Evolutionary conservation across 1,139 yeast species (phyloP).

Genomic region (Tardiomyces blankii): DNA sequence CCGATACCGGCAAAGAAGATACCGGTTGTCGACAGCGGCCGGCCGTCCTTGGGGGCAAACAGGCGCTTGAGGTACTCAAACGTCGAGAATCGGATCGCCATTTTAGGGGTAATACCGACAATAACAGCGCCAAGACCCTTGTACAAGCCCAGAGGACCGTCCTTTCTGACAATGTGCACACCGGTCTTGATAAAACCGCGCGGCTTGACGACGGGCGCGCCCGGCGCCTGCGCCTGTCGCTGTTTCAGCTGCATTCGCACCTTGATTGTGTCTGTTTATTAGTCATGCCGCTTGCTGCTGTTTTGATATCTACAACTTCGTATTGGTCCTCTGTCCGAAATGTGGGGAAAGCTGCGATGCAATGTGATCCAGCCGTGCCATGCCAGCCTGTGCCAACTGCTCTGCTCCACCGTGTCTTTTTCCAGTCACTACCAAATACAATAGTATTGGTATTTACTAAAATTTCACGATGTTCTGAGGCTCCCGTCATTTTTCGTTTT

Average conservation of each 20-base stretch:
- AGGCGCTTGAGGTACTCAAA: slow-evolving; percentile 77
- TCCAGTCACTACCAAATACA: no score
- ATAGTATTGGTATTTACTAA: slow-evolving; percentile 24
- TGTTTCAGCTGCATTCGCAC: slow-evolving; percentile 86
- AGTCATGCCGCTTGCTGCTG: background rate
- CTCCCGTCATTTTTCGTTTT: no score
- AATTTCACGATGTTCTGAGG: no score
- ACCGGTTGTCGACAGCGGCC: slow-evolving; percentile 48
- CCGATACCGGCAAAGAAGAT: slow-evolving; percentile 92
- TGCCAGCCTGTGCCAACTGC: no score
- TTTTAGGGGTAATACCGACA: slow-evolving; percentile 94
- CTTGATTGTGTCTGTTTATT: slow-evolving; percentile 55
- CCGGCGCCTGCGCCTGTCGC: slow-evolving; percentile 5
- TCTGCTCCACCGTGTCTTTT: no score
- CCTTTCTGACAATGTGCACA: slow-evolving; percentile 61
- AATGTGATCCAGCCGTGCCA: no score
- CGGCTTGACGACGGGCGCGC: slow-evolving; percentile 34
- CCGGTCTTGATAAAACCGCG: slow-evolving; percentile 88
- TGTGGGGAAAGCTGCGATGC: no score
- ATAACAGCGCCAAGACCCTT: slow-evolving; percentile 97
- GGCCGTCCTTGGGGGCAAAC: slow-evolving; percentile 49
- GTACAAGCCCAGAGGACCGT: slow-evolving; percentile 77
- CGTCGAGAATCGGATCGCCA: slow-evolving; percentile 94
- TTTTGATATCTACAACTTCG: no score
- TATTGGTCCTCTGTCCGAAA: no score